These are phyloP conservation scores for Rhododendron mucronatum DNA, from an alignment of 148 eudicot species.

Conservation along the genomic window DNA sequence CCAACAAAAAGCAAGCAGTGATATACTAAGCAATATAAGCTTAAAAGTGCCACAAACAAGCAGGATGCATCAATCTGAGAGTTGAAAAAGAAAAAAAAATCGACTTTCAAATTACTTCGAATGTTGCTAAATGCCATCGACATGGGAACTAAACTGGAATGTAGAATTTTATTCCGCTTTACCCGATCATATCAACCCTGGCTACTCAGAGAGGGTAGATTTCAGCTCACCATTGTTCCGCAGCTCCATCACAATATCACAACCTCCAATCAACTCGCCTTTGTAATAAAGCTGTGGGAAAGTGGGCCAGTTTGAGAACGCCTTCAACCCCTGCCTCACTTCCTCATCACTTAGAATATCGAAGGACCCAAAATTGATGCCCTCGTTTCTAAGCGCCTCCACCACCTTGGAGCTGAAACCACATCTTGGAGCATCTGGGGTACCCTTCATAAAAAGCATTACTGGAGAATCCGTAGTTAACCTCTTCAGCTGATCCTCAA, in stretches of 20 bases:
- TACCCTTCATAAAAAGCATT: constrained; percentile 95
- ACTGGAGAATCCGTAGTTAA: constrained; percentile 54
- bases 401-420: constrained; percentile 96
- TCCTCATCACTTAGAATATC: constrained; percentile 77
- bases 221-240: constrained; percentile 59
- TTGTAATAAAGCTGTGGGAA: constrained; percentile 94
- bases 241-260: constrained; percentile 90
- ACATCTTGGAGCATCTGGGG: constrained; percentile 77
- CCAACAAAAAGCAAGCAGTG: background rate
- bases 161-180: background rate
- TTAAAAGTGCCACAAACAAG: background rate
- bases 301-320: constrained; percentile 94
- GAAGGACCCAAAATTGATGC: constrained; percentile 70
- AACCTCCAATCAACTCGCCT: constrained; percentile 90
- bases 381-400: constrained; percentile 67
- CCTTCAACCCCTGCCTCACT: constrained; percentile 85
- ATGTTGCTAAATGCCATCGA: background rate
- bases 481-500: constrained; percentile 59
- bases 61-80: background rate
- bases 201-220: constrained; percentile 66
- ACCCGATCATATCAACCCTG: background rate
- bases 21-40: background rate
- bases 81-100: background rate
- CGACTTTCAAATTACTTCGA: background rate
- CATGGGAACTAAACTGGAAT: background rate